These are phyloP conservation scores for Suillus placidus DNA, from an alignment of 768 basidiomycete species.

Conservation along the genomic window DNA sequence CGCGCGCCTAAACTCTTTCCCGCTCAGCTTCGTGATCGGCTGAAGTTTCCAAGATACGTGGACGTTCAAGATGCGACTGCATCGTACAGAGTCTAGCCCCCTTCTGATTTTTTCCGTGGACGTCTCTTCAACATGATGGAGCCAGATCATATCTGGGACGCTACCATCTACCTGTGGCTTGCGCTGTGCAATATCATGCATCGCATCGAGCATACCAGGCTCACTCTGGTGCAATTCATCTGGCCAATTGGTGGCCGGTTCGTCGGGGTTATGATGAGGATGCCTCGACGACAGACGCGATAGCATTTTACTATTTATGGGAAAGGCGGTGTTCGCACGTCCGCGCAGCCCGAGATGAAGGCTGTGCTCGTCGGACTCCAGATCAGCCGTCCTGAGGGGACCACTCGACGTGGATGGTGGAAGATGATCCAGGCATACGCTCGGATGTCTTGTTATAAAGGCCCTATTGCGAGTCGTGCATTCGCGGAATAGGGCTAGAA, in stretches of 20 bases:
- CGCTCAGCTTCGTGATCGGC: background rate
- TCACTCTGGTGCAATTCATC: slow-evolving; percentile 3
- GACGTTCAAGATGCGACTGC: slow-evolving; percentile 14
- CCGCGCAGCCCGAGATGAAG: background rate
- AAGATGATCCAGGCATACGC: background rate
- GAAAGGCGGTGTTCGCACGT: background rate
- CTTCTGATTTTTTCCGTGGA: background rate
- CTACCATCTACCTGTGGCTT: background rate
- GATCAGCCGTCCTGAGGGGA: background rate
- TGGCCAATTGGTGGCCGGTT: slow-evolving; percentile 11
- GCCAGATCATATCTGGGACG: slow-evolving; percentile 2
- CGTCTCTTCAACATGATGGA: background rate
- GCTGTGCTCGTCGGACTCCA: background rate
- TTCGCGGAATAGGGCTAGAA: background rate
- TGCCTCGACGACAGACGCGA: background rate
- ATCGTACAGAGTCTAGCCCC: background rate
- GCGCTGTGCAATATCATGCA: background rate
- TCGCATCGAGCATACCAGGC: background rate
- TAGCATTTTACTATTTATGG: background rate
- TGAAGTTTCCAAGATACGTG: background rate
- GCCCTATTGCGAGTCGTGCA: background rate
- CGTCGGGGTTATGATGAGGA: background rate
- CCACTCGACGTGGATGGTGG: background rate
- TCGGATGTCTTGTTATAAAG: background rate
- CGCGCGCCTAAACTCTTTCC: background rate